These are phyloP conservation scores for Cercophora newfieldiana DNA, from an alignment of 495 filamentous ascomycete genomes.

Conservation along the genomic window DNA sequence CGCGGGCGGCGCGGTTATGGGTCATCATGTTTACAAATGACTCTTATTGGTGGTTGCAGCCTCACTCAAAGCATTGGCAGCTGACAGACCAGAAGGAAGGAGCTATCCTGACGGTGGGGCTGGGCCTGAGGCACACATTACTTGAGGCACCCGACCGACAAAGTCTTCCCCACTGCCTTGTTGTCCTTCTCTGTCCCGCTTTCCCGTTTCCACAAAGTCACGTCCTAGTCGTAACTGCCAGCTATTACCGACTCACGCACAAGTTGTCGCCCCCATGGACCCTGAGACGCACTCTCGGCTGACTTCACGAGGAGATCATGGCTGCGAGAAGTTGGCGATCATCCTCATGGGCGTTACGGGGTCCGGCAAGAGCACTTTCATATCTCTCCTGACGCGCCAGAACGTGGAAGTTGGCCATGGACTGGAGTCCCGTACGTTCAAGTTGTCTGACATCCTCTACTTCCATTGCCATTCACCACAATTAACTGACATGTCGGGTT, in stretches of 20 bases:
- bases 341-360: slow-evolving; percentile 6
- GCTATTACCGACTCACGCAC: neutral
- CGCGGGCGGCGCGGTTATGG: neutral
- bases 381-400: neutral
- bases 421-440: neutral
- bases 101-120: neutral
- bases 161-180: neutral
- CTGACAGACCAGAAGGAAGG: neutral
- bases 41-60: neutral
- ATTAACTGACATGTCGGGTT: no score
- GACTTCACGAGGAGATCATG: neutral
- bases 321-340: neutral
- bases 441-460: neutral
- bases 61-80: neutral
- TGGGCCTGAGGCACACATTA: neutral
- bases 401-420: neutral
- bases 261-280: neutral
- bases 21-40: neutral
- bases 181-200: neutral
- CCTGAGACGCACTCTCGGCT: neutral
- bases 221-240: neutral
- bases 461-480: neutral
- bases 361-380: slow-evolving; percentile 3
- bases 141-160: neutral
- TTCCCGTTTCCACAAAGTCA: neutral